Percentiles rank a stretch among this genome's conserved stretches.
Conservation (phyloP, 192 early-diverging fungal genomes). For the Backusella sp. region DNA sequence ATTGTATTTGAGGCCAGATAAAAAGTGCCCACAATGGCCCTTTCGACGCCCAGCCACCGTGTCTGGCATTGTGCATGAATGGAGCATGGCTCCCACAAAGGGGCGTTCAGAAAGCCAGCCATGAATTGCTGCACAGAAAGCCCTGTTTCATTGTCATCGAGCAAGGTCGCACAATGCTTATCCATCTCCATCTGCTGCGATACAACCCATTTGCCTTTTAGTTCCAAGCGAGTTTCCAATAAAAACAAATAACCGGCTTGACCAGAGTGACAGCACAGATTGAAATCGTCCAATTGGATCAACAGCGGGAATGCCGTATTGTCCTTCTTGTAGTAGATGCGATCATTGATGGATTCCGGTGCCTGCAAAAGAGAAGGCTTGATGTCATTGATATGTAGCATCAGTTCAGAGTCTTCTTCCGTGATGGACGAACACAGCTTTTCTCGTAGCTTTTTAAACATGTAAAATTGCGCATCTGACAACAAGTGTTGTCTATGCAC, state of each 20-base stretch:
- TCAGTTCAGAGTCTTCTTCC: neutral
- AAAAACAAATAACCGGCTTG: neutral
- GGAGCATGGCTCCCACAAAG: neutral
- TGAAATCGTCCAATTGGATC: neutral
- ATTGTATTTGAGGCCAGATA: neutral
- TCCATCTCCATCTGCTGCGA: neutral
- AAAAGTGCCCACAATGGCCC: neutral
- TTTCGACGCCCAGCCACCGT: neutral
- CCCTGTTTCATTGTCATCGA: neutral
- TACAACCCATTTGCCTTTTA: neutral
- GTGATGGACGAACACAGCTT: conserved; percentile 7
- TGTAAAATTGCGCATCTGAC: conserved; percentile 42
- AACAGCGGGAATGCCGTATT: neutral
- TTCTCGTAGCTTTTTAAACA: conserved; percentile 11
- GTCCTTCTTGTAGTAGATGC: neutral
- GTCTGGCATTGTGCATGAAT: neutral
- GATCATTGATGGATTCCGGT: neutral
- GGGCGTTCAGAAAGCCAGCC: neutral
- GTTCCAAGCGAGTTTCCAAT: neutral
- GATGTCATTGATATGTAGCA: neutral
- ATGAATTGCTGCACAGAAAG: neutral
- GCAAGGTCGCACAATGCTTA: neutral
- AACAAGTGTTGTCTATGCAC: conserved; percentile 43
- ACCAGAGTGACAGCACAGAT: neutral
- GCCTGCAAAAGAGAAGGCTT: neutral